Base-by-base conservation (phyloP, 768 basidiomycete species). In the Cystofilobasidium bisporidii region DNA sequence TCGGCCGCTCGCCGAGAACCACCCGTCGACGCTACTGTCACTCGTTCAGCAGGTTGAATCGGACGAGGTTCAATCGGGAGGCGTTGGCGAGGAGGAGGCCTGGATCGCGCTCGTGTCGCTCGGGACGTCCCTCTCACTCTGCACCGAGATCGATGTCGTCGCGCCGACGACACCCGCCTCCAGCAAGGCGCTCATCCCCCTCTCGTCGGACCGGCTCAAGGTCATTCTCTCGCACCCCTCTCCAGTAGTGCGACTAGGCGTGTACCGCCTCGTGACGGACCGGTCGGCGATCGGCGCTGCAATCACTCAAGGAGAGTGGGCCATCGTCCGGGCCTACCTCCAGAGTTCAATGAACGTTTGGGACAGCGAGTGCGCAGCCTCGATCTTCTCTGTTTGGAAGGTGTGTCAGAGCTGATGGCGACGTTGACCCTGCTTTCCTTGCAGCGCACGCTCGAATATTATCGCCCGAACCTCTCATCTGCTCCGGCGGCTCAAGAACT, bases 331-430 rank as follows among this genome's bases (percentile, higher is more conserved):
- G 38, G n/a, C 26, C 9, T 68, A 63, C n/a, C 26, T 68, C 18
- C 33, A 63, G 24, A 30, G 41, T 15, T 47, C 50, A 11, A 62
- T 63, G 50, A 68, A 68, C 33, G 56, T 47, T 20, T 45, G 59
- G 28, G 65, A 66, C n/a, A 66, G 65, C 65, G 60, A 61, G 65
- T 66, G 47, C 50, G 65, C 55, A 8, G 10, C 11, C n/a, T n/a
- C n/a, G 43, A 5, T 8, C 18, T 22, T 11, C 22, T n/a, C 8
- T n/a, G n/a, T 11, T 15, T 10, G 6, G 36, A 12, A 17, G 28
- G 1, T 22, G 15, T 22, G 36, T 45, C 55, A 24, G 28, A 3
- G 20, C 15, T 41, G 11, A 26, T 8, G 3, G 3, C 15, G n/a
- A n/a, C 10, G 9, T 9, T 15, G 26, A 32, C 30, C n/a, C 0